A percentile compares a stretch with the other conserved stretches of the same genome.
phyloP scores from a whole-genome alignment of 1,284 basidiomycete species.

The Cutaneotrichosporon spelunceum region DNA sequence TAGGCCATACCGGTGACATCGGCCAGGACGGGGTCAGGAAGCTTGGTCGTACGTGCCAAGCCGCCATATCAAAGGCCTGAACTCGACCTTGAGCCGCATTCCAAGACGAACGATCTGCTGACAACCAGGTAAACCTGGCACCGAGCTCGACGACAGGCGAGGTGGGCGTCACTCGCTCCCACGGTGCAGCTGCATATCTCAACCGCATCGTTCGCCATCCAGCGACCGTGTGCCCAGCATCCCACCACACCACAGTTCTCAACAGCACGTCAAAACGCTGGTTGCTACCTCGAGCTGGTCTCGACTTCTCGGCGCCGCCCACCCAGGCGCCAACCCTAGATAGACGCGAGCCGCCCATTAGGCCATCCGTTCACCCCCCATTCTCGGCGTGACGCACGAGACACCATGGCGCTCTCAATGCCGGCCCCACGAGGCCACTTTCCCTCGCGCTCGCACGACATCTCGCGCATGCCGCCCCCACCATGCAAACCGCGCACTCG shows the following conservation, averaged over 20 bases:
- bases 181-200: background rate
- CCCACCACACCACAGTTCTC: background rate
- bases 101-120: background rate
- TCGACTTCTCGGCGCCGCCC: background rate
- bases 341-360: background rate
- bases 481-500: background rate
- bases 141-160: background rate
- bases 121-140: background rate
- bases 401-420: background rate
- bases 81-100: background rate
- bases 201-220: background rate
- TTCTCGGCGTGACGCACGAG: background rate
- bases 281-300: background rate
- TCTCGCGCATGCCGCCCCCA: background rate
- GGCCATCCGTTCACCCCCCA: background rate
- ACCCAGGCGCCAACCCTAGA: background rate
- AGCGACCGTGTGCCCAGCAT: background rate
- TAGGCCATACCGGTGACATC: too few species aligned
- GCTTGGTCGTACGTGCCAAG: background rate
- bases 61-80: background rate
- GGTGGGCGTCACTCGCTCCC: background rate
- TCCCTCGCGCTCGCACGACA: background rate
- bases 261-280: background rate
- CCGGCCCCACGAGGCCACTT: background rate
- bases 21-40: background rate